Percentiles rank a stretch among this genome's conserved stretches.
These are phyloP conservation scores for Aeminium ludgeri DNA, from an alignment of 495 filamentous ascomycete species.

Conservation along the genomic window DNA sequence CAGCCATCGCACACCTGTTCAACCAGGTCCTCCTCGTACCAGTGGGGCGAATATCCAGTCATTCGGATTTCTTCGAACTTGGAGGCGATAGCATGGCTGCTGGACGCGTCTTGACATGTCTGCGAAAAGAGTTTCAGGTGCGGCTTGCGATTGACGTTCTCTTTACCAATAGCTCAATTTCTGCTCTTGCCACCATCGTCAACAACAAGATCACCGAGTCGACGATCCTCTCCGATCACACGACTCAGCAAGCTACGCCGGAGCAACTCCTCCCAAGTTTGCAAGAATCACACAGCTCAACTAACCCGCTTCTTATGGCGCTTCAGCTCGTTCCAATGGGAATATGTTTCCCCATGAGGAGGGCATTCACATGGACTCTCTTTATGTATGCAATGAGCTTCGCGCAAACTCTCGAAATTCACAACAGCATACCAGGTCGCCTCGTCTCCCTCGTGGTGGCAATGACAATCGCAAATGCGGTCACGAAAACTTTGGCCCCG, in stretches of 20 bases:
- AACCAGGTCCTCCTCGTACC: constrained; percentile 18
- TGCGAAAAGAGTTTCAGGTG: constrained; percentile 25
- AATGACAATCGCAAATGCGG: constrained; percentile 20
- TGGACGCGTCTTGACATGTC: constrained; percentile 26
- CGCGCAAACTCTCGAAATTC: constrained; percentile 15
- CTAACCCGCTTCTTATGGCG: constrained; percentile 23
- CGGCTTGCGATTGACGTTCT: constrained; percentile 27
- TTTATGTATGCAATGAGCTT: constrained; percentile 24
- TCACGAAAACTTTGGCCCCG: constrained; percentile 20
- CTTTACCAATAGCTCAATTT: constrained; percentile 24
- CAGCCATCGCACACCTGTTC: constrained; percentile 23
- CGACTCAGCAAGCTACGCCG: constrained; percentile 5
- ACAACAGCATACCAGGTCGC: constrained; percentile 22
- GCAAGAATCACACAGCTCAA: constrained; percentile 26
- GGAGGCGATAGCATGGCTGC: constrained; percentile 31
- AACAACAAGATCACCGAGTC: constrained; percentile 3
- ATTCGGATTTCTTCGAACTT: constrained; percentile 29
- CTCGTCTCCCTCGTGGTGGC: constrained; percentile 23
- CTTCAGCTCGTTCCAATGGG: constrained; percentile 27
- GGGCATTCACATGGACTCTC: constrained; percentile 27
- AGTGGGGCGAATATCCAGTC: constrained; percentile 15
- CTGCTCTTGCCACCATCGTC: constrained; percentile 19
- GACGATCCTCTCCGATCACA: not conserved
- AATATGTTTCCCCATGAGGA: constrained; percentile 25
- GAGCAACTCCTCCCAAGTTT: constrained; percentile 14